A percentile compares a stretch with the other conserved stretches of the same genome.
Conservation (phyloP, 306 rosid genomes). For the Medicago ruthenica region DNA sequence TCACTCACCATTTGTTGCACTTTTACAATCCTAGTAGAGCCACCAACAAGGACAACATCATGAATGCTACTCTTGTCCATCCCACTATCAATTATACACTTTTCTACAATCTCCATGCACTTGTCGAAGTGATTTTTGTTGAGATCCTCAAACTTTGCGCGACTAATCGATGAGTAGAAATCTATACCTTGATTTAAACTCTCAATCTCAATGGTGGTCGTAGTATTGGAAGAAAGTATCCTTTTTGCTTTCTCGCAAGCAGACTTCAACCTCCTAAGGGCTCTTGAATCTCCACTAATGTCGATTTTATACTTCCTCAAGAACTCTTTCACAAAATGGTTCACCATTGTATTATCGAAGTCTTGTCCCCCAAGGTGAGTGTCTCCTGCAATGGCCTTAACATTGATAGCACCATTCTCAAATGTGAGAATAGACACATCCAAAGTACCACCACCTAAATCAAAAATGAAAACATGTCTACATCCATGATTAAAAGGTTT, state of each 20-base stretch:
- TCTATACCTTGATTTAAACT: conserved; percentile 10
- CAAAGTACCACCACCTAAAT: no score
- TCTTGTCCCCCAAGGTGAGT: no score
- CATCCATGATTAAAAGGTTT: neutral
- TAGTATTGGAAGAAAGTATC: no score
- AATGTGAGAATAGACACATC: no score
- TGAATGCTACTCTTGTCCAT: neutral
- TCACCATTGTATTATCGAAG: no score
- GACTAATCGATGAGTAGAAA: conserved; percentile 8
- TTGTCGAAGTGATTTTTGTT: neutral
- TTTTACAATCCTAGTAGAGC: neutral
- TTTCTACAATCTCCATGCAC: conserved; percentile 30
- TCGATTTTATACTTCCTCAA: no score
- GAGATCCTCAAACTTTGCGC: conserved; percentile 36
- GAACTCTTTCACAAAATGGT: no score
- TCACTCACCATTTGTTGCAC: neutral
- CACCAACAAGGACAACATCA: conserved; percentile 6
- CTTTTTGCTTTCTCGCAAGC: no score
- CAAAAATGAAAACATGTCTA: conserved; percentile 27
- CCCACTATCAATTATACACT: neutral
- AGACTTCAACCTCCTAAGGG: no score
- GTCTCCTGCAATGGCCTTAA: no score
- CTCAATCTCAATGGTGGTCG: neutral
- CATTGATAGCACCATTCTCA: no score
- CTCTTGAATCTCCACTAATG: no score